These are phyloP conservation scores for Saururus chinensis DNA, from an alignment of 164 flowering plant species.

Conservation along the genomic window DNA sequence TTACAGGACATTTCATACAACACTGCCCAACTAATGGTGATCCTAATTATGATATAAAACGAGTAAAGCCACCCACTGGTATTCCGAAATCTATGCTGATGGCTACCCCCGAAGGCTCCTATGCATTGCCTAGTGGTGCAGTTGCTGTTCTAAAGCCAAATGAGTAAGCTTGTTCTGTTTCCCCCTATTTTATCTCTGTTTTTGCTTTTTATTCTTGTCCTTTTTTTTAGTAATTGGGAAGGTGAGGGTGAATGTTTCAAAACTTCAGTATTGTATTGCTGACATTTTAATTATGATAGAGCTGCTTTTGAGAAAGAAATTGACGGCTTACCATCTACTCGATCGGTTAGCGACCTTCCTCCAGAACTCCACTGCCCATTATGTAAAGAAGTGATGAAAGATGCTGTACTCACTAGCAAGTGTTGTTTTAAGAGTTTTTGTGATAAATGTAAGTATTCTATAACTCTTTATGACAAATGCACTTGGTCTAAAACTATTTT, in stretches of 20 bases:
- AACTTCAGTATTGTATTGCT: too few species aligned
- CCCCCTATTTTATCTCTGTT: neutral
- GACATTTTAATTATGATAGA: constrained; percentile 23
- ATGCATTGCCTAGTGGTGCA: constrained; percentile 92
- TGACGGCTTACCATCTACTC: constrained; percentile 83
- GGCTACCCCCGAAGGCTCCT: constrained; percentile 87
- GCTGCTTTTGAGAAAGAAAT: constrained; percentile 96
- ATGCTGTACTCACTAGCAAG: constrained; percentile 95
- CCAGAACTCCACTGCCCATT: constrained; percentile 88
- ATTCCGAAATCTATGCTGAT: constrained; percentile 95
- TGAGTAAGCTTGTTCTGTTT: constrained; percentile 46
- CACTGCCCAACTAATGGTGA: constrained; percentile 99
- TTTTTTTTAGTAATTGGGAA: too few species aligned
- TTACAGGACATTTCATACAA: constrained; percentile 88
- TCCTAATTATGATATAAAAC: constrained; percentile 75
- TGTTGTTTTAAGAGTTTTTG: constrained; percentile 94
- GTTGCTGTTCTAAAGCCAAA: constrained; percentile 85
- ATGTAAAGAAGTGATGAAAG: constrained; percentile 95
- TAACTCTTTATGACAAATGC: neutral
- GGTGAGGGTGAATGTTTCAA: neutral
- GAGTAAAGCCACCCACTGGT: constrained; percentile 89
- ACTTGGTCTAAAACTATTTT: too few species aligned
- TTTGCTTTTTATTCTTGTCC: neutral
- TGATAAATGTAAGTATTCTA: constrained; percentile 63
- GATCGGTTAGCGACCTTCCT: constrained; percentile 72